Conservation (phyloP, 2,329 filamentous ascomycete species). For the Microdochium nivale region DNA sequence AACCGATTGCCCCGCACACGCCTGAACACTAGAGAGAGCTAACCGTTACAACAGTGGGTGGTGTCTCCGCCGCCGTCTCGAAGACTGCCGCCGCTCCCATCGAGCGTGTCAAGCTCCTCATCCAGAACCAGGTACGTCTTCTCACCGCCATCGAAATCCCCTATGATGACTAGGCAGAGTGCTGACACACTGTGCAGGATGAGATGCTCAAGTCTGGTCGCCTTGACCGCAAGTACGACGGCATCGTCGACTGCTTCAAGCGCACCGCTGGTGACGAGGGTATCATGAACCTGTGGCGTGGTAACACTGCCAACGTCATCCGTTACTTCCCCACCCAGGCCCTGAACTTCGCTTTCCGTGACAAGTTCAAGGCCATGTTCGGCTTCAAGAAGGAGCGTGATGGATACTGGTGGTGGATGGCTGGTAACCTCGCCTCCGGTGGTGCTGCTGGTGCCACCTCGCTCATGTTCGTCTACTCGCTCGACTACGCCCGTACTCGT, state of each 20-base stretch:
- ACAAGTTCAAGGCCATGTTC: slow-evolving; percentile 99
- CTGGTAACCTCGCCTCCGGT: slow-evolving; percentile 98
- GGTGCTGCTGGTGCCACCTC: slow-evolving; percentile 99
- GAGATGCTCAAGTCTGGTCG: slow-evolving; percentile 99
- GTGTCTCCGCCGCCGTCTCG: slow-evolving; percentile 99
- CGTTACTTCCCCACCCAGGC: slow-evolving; percentile 99
- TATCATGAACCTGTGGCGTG: slow-evolving; percentile 93
- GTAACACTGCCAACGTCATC: slow-evolving; percentile 99
- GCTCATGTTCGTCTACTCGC: slow-evolving; percentile 99
- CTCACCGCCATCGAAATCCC: slow-evolving; percentile 4
- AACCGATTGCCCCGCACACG: neutral
- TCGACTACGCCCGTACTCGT: slow-evolving; percentile 99
- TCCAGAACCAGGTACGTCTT: slow-evolving; percentile 95
- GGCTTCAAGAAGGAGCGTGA: slow-evolving; percentile 99
- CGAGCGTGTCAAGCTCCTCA: slow-evolving; percentile 99
- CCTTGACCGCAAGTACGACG: slow-evolving; percentile 94
- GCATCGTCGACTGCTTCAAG: slow-evolving; percentile 91
- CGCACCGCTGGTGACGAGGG: slow-evolving; percentile 87
- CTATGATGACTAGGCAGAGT: slow-evolving; percentile 1
- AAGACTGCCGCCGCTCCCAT: slow-evolving; percentile 99
- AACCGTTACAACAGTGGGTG: slow-evolving; percentile 67
- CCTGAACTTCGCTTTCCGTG: slow-evolving; percentile 99
- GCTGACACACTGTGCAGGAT: slow-evolving; percentile 58
- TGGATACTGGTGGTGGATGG: slow-evolving; percentile 98
- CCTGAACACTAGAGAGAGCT: neutral